These are phyloP conservation scores for Vickermania spadyakhi DNA, from an alignment of 208 protist genomes.

Conservation along the genomic window DNA sequence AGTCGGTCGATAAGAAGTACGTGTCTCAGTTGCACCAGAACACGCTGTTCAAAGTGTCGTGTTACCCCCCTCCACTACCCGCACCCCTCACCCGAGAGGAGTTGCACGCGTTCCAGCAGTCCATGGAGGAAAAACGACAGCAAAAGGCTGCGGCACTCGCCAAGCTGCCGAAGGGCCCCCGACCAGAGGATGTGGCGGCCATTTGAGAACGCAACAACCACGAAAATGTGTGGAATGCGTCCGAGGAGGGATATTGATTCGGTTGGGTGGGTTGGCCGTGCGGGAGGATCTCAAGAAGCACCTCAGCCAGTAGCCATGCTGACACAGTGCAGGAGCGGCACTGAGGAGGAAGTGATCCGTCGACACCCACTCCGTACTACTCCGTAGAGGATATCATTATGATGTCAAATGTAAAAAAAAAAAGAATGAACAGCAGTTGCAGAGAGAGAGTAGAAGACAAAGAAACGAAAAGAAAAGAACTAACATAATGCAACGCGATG, in stretches of 20 bases:
- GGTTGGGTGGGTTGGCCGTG: background rate
- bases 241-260: background rate
- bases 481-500: too few species aligned
- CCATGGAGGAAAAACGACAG: background rate
- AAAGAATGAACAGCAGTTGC: too few species aligned
- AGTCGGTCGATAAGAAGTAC: background rate
- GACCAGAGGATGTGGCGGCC: background rate
- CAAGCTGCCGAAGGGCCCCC: background rate
- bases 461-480: too few species aligned
- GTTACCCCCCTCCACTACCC: background rate
- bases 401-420: too few species aligned
- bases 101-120: background rate
- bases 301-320: background rate
- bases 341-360: background rate
- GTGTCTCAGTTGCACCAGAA: background rate
- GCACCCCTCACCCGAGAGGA: background rate
- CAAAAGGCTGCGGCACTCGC: background rate
- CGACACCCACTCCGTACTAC: background rate
- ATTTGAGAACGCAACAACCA: background rate
- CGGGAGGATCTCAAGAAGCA: background rate
- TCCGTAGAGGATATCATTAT: background rate
- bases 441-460: too few species aligned
- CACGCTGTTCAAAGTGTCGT: background rate
- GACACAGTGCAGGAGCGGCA: background rate
- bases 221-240: background rate